These are phyloP conservation scores for Botrytis sinoallii DNA, from an alignment of 2,329 filamentous ascomycete genomes.

Conservation along the genomic window DNA sequence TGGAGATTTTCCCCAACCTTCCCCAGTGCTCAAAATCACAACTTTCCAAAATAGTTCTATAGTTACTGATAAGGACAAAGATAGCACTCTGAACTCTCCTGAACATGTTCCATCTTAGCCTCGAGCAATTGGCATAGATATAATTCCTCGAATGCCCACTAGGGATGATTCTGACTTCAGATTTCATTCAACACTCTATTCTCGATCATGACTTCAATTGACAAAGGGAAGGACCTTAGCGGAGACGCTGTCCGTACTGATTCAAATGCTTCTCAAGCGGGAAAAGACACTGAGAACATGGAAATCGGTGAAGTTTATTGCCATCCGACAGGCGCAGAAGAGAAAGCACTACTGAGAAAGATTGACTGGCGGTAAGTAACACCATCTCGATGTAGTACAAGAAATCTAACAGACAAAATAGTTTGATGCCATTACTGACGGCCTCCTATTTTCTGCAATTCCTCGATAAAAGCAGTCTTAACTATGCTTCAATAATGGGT, in stretches of 20 bases:
- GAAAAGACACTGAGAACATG: not conserved
- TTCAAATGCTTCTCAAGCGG: not conserved
- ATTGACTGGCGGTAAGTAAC: conserved; percentile 3
- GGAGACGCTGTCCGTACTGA: not conserved
- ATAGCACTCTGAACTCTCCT: not conserved
- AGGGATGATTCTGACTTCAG: not conserved
- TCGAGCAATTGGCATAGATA: not conserved
- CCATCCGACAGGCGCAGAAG: not conserved
- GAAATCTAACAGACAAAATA: not conserved
- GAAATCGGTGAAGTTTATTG: not conserved
- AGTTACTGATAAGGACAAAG: not conserved
- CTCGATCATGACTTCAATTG: not conserved
- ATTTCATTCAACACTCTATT: not conserved
- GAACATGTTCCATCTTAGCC: not conserved
- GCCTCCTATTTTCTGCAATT: conserved; percentile 14
- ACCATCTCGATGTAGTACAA: not conserved
- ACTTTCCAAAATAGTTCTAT: not conserved
- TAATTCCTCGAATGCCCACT: not conserved
- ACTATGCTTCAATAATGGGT: conserved; percentile 45
- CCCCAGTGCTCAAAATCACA: not conserved
- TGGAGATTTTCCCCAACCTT: not conserved
- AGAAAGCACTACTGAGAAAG: not conserved
- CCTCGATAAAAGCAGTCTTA: conserved; percentile 17
- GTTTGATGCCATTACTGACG: conserved; percentile 9
- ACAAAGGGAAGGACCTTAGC: not conserved